A percentile compares a stretch with the other conserved stretches of the same genome.
Evolutionary conservation across 2,329 filamentous ascomycete species (phyloP).

Genomic region (Lasiodiplodia sp.): DNA sequence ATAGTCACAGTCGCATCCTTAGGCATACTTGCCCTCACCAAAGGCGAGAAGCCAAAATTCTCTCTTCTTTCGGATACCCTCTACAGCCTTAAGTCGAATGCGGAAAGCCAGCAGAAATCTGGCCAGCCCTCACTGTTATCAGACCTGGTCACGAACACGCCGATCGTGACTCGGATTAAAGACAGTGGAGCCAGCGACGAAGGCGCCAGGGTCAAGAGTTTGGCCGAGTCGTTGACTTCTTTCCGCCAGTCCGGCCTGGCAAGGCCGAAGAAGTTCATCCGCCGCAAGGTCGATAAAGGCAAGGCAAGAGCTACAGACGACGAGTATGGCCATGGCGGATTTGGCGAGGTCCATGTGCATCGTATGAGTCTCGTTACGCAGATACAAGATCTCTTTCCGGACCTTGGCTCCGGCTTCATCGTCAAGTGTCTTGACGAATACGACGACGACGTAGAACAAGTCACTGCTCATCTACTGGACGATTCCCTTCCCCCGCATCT

Average conservation of each 20-base stretch:
- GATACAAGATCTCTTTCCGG: conserved; percentile 92
- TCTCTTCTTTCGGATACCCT: conserved; percentile 83
- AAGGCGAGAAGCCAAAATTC: conserved; percentile 71
- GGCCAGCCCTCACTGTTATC: conserved; percentile 71
- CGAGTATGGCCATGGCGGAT: conserved; percentile 44
- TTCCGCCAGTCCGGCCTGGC: conserved; percentile 65
- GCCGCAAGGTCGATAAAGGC: conserved; percentile 69
- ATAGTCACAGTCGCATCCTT: conserved; percentile 79
- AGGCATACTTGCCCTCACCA: conserved; percentile 74
- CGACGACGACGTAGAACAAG: conserved; percentile 75
- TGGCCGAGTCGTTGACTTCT: conserved; percentile 66
- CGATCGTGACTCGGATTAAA: conserved; percentile 71
- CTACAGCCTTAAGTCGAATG: conserved; percentile 77
- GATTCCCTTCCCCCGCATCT: conserved; percentile 76
- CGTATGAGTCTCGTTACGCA: conserved; percentile 84
- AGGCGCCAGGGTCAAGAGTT: conserved; percentile 64
- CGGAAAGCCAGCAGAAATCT: conserved; percentile 64
- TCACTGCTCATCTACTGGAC: conserved; percentile 83
- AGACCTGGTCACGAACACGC: conserved; percentile 81
- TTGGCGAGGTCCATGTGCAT: conserved; percentile 73
- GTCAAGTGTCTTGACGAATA: conserved; percentile 82
- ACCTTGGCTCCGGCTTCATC: conserved; percentile 84
- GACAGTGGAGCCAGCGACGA: conserved; percentile 58
- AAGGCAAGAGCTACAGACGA: conserved; percentile 58
- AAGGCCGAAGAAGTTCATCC: conserved; percentile 59